Conservation (phyloP, 495 filamentous ascomycete species). For the Chaetomium cochliodes region DNA sequence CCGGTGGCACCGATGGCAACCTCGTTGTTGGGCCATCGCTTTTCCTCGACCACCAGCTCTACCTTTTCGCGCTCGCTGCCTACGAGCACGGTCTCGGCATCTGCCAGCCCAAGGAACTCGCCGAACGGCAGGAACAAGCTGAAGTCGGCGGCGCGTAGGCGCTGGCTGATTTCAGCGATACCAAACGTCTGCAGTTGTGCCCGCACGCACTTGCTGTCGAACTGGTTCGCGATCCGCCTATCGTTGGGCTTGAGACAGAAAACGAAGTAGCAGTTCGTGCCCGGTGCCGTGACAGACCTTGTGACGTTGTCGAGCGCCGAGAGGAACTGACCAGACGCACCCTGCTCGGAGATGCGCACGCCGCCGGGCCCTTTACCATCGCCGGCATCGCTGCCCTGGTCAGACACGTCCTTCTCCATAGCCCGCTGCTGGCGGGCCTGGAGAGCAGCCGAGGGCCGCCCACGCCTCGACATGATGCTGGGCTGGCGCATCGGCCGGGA, state of each 20-base stretch:
- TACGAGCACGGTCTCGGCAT: slow-evolving; percentile 77
- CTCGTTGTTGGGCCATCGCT: slow-evolving; percentile 88
- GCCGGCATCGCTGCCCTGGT: slow-evolving; percentile 53
- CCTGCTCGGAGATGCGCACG: slow-evolving; percentile 59
- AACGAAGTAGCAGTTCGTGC: slow-evolving; percentile 90
- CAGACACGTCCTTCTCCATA: slow-evolving; percentile 43
- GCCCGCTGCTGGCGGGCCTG: slow-evolving; percentile 38
- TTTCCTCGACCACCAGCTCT: slow-evolving; percentile 82
- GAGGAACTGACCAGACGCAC: slow-evolving; percentile 89
- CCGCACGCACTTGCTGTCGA: slow-evolving; percentile 96
- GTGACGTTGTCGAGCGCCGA: slow-evolving; percentile 85
- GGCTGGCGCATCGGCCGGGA: slow-evolving; percentile 90
- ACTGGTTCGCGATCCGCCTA: slow-evolving; percentile 94
- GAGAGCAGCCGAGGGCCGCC: slow-evolving; percentile 45
- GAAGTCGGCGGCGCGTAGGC: slow-evolving; percentile 89
- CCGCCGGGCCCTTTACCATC: slow-evolving; percentile 37
- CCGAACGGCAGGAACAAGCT: slow-evolving; percentile 93
- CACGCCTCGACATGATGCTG: slow-evolving; percentile 73
- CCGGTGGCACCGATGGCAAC: slow-evolving; percentile 87
- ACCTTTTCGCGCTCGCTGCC: slow-evolving; percentile 92
- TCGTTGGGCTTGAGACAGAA: slow-evolving; percentile 98
- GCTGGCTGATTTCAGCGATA: slow-evolving; percentile 93
- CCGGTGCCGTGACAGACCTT: slow-evolving; percentile 72
- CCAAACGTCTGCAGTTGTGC: slow-evolving; percentile 93
- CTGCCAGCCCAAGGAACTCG: slow-evolving; percentile 87